Evolutionary conservation across 345 rosid species (phyloP).

Genomic region (Eutrema yunnanense): DNA sequence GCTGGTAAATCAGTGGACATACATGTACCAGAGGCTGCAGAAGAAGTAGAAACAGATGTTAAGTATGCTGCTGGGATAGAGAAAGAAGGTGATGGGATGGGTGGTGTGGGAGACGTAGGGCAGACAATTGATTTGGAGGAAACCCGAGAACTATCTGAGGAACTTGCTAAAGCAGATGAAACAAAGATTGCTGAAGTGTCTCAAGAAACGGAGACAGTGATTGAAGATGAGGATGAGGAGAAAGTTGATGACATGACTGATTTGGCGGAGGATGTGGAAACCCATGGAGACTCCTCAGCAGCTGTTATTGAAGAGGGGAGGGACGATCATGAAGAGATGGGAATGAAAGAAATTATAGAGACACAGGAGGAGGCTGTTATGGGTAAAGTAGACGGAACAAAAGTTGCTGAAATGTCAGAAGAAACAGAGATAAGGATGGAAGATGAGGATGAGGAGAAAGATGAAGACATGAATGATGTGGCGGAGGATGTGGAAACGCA

Average conservation of each 20-base stretch:
- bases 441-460: constrained; percentile 23
- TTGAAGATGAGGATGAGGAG: constrained; percentile 9
- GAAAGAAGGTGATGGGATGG: constrained; percentile 18
- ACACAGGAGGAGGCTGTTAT: constrained; percentile 26
- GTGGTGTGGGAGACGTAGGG: constrained; percentile 12
- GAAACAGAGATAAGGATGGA: constrained; percentile 25
- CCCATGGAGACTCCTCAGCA: constrained; percentile 21
- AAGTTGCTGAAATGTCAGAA: constrained; percentile 12
- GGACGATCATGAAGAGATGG: constrained; percentile 29
- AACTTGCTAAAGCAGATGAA: constrained; percentile 14
- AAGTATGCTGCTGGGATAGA: constrained; percentile 4
- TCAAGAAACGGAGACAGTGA: constrained; percentile 22
- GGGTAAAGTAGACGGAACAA: constrained; percentile 11
- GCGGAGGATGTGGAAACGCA: constrained; percentile 29
- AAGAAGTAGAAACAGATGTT: not conserved
- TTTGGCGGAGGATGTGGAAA: constrained; percentile 21
- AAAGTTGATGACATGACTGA: constrained; percentile 24
- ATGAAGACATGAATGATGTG: constrained; percentile 19
- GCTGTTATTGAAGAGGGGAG: constrained; percentile 24
- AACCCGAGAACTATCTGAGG: constrained; percentile 17
- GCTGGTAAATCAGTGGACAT: constrained; percentile 15
- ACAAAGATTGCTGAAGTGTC: constrained; percentile 20
- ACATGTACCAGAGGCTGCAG: constrained; percentile 19
- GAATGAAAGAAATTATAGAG: constrained; percentile 4
- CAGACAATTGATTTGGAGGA: constrained; percentile 7